phyloP scores from a whole-genome alignment of 306 rosid species.

The Echinosophora koreensis region DNA sequence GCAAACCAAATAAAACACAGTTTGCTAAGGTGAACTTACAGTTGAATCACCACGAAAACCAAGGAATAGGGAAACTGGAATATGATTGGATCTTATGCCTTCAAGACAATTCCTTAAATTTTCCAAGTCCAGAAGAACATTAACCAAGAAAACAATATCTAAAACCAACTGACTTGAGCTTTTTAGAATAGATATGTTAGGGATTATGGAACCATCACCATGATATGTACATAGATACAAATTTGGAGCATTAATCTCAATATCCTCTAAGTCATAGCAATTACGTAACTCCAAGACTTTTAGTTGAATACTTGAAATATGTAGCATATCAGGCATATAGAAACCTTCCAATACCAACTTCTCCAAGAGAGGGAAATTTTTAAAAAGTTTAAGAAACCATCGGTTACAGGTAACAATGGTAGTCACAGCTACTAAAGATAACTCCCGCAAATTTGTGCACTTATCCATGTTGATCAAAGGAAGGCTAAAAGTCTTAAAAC shows the following conservation, averaged over 20 bases:
- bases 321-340: not conserved
- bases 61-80: not conserved
- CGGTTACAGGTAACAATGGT: not conserved
- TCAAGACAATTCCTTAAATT: not conserved
- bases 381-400: slow-evolving; percentile 7
- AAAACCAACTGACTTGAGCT: not conserved
- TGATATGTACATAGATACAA: not conserved
- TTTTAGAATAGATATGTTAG: not conserved
- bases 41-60: not conserved
- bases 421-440: not conserved
- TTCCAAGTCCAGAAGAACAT: not conserved
- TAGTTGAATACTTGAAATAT: slow-evolving; percentile 16
- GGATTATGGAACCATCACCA: not conserved
- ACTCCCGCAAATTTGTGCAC: slow-evolving; percentile 26
- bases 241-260: slow-evolving; percentile 8
- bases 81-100: not conserved
- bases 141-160: not conserved
- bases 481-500: too few relatives aligned
- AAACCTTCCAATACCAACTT: not conserved
- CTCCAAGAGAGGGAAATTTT: not conserved
- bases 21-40: not conserved
- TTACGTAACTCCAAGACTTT: not conserved
- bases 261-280: not conserved
- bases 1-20: not conserved
- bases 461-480: not conserved